phyloP scores from a whole-genome alignment of 257 asterid species.

The Solanum clarkiae region DNA sequence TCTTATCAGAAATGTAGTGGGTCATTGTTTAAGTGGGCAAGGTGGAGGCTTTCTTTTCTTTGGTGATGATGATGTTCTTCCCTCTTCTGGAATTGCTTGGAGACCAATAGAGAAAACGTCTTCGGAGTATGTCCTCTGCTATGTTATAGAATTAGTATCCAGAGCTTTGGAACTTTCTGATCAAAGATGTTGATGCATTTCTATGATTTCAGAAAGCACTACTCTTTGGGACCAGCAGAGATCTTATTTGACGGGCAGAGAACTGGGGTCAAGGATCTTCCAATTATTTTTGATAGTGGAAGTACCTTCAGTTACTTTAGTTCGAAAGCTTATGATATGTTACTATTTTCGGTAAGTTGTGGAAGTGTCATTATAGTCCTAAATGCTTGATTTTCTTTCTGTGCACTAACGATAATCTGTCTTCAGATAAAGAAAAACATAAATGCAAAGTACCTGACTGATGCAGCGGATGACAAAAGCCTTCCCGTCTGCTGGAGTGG shows the following conservation, averaged over 20 bases:
- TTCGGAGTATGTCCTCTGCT: conserved; percentile 12
- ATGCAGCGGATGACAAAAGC: conserved; percentile 47
- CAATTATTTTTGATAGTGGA: conserved; percentile 32
- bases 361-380: not conserved
- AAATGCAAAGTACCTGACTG: conserved; percentile 21
- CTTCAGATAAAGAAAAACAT: conserved; percentile 43
- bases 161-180: not conserved
- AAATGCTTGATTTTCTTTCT: not conserved
- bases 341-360: conserved; percentile 23
- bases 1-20: conserved; percentile 53
- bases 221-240: conserved; percentile 24
- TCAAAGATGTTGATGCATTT: not conserved
- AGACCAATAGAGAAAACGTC: conserved; percentile 14
- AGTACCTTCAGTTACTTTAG: conserved; percentile 34
- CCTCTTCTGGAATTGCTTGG: conserved; percentile 28
- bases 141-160: not conserved
- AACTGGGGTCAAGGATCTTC: conserved; percentile 12
- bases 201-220: conserved; percentile 18
- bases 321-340: conserved; percentile 10
- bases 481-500: conserved; percentile 90
- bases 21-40: conserved; percentile 68
- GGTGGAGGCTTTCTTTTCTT: conserved; percentile 88
- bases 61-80: conserved; percentile 60
- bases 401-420: not conserved
- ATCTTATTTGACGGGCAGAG: conserved; percentile 13